Evolutionary conservation across 805 yeast species (phyloP).

Genomic region (Monosporozyma servazzii): DNA sequence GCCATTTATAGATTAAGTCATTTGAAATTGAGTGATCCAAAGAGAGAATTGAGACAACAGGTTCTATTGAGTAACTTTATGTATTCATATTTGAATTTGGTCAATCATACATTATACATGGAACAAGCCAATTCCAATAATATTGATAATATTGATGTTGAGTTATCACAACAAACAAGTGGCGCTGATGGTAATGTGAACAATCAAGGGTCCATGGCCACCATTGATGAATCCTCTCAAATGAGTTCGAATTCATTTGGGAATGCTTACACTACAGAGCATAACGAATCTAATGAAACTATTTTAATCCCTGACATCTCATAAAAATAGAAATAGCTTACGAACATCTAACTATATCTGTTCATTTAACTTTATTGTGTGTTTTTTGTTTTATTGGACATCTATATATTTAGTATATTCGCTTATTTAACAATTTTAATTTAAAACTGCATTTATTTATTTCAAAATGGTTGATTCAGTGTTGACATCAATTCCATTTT

Average conservation of each 20-base stretch:
- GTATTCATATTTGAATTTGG: slow-evolving; percentile 93
- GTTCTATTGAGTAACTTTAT: slow-evolving; percentile 89
- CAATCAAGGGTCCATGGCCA: neutral
- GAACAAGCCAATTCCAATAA: slow-evolving; percentile 44
- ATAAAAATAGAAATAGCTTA: neutral
- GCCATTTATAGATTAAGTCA: slow-evolving; percentile 92
- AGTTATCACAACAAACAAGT: slow-evolving; percentile 5
- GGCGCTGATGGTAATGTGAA: neutral
- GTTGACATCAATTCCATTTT: too few relatives aligned
- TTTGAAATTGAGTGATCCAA: slow-evolving; percentile 87
- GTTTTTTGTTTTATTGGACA: neutral
- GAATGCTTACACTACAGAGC: slow-evolving; percentile 6
- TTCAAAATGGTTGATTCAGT: too few relatives aligned
- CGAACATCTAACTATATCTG: neutral
- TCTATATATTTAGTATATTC: neutral
- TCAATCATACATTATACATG: slow-evolving; percentile 78
- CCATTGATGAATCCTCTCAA: neutral
- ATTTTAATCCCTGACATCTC: slow-evolving; percentile 21
- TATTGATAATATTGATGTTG: slow-evolving; percentile 5
- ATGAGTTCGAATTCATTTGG: neutral
- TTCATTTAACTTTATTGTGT: neutral
- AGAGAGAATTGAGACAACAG: slow-evolving; percentile 83
- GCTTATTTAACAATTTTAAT: neutral
- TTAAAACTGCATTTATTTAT: neutral
- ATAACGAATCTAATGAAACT: slow-evolving; percentile 18